These are phyloP conservation scores for Cytidiella melzeri DNA, from an alignment of 768 basidiomycete species.

Conservation along the genomic window DNA sequence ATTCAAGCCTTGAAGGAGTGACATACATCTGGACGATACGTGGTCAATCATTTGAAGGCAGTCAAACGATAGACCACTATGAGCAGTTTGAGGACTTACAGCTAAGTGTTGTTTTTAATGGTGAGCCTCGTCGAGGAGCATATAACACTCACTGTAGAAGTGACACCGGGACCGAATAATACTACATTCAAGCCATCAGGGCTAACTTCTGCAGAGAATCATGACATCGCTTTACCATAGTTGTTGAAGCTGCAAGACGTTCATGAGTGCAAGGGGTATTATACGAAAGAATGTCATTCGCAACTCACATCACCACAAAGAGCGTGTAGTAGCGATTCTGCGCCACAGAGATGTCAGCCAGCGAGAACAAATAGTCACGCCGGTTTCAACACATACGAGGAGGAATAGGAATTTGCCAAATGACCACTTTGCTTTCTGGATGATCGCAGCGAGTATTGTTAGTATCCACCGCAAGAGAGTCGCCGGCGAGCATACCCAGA, in stretches of 20 bases:
- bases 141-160: conserved; percentile 13
- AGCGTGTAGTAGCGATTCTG: conserved; percentile 58
- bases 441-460: background rate
- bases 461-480: too few relatives aligned
- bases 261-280: background rate
- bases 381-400: conserved; percentile 37
- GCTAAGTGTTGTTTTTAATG: too few relatives aligned
- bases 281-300: background rate
- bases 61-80: too few relatives aligned
- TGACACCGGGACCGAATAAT: background rate
- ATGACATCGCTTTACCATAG: conserved; percentile 34
- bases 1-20: too few relatives aligned
- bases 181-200: background rate
- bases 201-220: background rate
- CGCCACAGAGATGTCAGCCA: background rate
- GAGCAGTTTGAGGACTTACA: background rate
- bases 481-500: conserved; percentile 39
- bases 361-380: background rate
- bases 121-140: too few relatives aligned
- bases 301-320: conserved; percentile 42
- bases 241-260: conserved; percentile 41
- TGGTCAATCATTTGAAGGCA: too few relatives aligned
- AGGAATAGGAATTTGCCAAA: conserved; percentile 50
- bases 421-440: conserved; percentile 49
- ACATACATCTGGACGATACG: too few relatives aligned